These are phyloP conservation scores for Cucurbitaria berberidis DNA, from an alignment of 2,329 filamentous ascomycete species.

Conservation along the genomic window DNA sequence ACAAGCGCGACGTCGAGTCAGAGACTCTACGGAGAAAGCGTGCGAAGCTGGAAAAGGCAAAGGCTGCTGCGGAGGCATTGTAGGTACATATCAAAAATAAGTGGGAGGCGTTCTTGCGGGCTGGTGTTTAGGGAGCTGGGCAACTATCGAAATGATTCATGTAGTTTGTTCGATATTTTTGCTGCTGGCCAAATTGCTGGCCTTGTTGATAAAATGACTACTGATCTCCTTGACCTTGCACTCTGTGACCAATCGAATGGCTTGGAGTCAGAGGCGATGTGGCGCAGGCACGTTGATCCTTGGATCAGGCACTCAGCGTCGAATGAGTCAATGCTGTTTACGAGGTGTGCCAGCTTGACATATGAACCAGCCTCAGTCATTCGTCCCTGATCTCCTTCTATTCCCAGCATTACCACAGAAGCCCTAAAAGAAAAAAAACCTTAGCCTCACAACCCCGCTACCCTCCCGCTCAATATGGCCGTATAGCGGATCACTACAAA, in stretches of 20 bases:
- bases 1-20: conserved; percentile 88
- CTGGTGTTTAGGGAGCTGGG: conserved; percentile 16
- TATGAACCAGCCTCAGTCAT: not conserved
- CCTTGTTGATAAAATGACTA: not conserved
- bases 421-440: too few species aligned
- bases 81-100: conserved; percentile 20
- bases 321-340: conserved; percentile 4
- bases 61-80: conserved; percentile 39
- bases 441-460: too few species aligned
- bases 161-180: not conserved
- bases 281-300: conserved; percentile 2
- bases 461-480: too few species aligned
- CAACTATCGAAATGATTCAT: conserved; percentile 6
- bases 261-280: not conserved
- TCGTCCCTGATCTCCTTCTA: not conserved
- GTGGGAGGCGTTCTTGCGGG: conserved; percentile 19
- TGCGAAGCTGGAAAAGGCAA: conserved; percentile 78
- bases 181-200: not conserved
- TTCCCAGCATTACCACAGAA: too few species aligned
- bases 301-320: not conserved
- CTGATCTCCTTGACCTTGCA: not conserved
- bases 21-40: conserved; percentile 87
- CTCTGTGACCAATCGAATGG: not conserved
- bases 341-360: not conserved
- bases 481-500: not conserved